phyloP scores from a whole-genome alignment of 495 filamentous ascomycete genomes.

The Neurospora cerealis region DNA sequence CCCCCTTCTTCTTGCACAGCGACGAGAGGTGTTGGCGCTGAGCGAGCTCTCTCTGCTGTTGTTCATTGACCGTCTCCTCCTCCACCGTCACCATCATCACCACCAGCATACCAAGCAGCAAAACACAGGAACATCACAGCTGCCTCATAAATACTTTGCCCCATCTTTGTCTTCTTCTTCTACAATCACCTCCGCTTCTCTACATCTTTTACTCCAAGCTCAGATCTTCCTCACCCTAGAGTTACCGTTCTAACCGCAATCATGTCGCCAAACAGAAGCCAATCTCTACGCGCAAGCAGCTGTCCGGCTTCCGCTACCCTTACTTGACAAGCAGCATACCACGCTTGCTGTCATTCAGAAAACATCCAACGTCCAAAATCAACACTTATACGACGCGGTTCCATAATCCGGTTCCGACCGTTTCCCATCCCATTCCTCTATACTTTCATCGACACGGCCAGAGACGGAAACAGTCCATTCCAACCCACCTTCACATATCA shows the following conservation, averaged over 20 bases:
- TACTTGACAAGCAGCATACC: slow-evolving; percentile 19
- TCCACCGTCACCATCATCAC: slow-evolving; percentile 3
- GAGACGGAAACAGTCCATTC: slow-evolving; percentile 1
- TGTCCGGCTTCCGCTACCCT: slow-evolving; percentile 13
- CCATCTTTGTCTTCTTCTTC: slow-evolving; percentile 12
- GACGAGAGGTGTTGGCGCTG: slow-evolving; percentile 2
- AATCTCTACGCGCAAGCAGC: slow-evolving; percentile 13
- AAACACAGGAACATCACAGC: not conserved
- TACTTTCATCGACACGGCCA: not conserved
- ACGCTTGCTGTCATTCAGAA: not conserved
- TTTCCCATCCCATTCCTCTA: not conserved
- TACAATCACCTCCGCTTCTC: slow-evolving; percentile 19
- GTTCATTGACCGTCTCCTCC: slow-evolving; percentile 12
- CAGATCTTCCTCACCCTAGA: slow-evolving; percentile 19
- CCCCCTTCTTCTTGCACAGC: slow-evolving; percentile 3
- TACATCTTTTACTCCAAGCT: slow-evolving; percentile 12
- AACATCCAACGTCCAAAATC: not conserved
- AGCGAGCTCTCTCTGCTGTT: not conserved
- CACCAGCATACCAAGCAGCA: not conserved
- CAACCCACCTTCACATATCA: slow-evolving; percentile 1
- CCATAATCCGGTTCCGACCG: not conserved
- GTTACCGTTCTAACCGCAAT: slow-evolving; percentile 42
- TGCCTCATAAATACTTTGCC: slow-evolving; percentile 15
- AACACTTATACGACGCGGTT: not conserved
- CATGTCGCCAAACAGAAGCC: slow-evolving; percentile 40